phyloP scores from a whole-genome alignment of 2,329 filamentous ascomycete genomes.

The Arthroderma sp. region DNA sequence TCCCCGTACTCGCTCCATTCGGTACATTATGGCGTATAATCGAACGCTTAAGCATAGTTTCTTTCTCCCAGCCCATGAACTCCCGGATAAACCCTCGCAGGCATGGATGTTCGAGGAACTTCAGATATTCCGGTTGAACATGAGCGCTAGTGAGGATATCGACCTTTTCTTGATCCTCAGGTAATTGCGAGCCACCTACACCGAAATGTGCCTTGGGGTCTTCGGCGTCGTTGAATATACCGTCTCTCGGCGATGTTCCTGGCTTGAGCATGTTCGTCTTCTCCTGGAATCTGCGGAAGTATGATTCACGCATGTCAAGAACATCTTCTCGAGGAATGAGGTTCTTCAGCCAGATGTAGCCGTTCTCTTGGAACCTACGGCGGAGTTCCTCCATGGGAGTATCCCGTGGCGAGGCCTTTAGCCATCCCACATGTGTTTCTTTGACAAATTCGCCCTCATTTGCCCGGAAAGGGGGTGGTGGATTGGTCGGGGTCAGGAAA shows the following conservation, averaged over 20 bases:
- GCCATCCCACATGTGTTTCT: slow-evolving; percentile 17
- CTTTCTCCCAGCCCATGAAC: slow-evolving; percentile 26
- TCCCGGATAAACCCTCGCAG: slow-evolving; percentile 23
- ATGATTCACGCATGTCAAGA: slow-evolving; percentile 27
- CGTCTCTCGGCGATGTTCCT: slow-evolving; percentile 25
- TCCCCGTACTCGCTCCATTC: slow-evolving; percentile 23
- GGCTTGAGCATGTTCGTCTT: slow-evolving; percentile 27
- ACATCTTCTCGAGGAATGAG: slow-evolving; percentile 33
- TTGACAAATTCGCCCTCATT: slow-evolving; percentile 9
- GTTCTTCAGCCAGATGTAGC: slow-evolving; percentile 32
- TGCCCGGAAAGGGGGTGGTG: slow-evolving; percentile 1
- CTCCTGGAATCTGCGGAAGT: slow-evolving; percentile 27
- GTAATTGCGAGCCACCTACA: slow-evolving; percentile 20
- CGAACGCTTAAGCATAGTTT: slow-evolving; percentile 22
- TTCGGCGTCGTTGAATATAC: slow-evolving; percentile 28
- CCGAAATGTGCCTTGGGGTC: slow-evolving; percentile 24
- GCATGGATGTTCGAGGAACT: slow-evolving; percentile 23
- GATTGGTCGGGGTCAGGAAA: neutral
- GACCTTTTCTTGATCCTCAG: slow-evolving; percentile 16
- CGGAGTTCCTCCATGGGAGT: slow-evolving; percentile 29
- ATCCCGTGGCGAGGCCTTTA: slow-evolving; percentile 20
- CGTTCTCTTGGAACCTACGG: slow-evolving; percentile 24
- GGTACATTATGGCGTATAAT: slow-evolving; percentile 30
- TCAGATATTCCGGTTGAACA: slow-evolving; percentile 19
- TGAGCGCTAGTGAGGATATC: slow-evolving; percentile 22